Evolutionary conservation across 2,329 filamentous ascomycete genomes (phyloP).

Genomic region (Fusarium napiforme): DNA sequence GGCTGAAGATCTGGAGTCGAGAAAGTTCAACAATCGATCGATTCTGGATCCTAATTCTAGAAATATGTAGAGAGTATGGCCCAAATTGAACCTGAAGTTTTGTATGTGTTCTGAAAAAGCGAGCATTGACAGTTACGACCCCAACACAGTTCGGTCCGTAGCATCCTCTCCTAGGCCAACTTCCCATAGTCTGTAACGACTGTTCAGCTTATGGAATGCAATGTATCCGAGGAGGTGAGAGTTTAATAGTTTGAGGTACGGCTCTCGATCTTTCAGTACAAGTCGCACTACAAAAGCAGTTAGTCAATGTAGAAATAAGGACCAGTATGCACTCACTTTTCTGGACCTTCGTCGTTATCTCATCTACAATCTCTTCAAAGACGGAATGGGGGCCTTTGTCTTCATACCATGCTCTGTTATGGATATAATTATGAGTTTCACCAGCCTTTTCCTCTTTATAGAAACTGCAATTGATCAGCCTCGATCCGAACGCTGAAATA

Average conservation of each 20-base stretch:
- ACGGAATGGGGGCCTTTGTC: too few relatives aligned
- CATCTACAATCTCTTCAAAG: too few relatives aligned
- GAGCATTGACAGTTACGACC: not conserved
- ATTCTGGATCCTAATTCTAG: fast-evolving
- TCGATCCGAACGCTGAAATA: fast-evolving
- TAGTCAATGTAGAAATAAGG: too few relatives aligned
- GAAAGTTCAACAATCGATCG: fast-evolving
- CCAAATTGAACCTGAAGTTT: fast-evolving
- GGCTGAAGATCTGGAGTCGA: fast-evolving
- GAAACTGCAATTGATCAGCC: too few relatives aligned
- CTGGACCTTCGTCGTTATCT: too few relatives aligned
- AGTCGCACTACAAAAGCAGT: too few relatives aligned
- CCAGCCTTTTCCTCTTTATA: too few relatives aligned
- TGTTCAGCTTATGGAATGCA: constrained; percentile 1
- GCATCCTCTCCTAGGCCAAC: not conserved
- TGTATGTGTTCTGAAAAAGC: not conserved
- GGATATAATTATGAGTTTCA: too few relatives aligned
- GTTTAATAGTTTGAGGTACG: not conserved
- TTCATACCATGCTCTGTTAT: too few relatives aligned
- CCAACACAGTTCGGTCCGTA: not conserved
- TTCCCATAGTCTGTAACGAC: constrained; percentile 5
- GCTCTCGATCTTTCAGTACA: not conserved
- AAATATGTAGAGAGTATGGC: fast-evolving
- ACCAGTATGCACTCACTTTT: too few relatives aligned
- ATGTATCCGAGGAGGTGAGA: not conserved